Conservation (phyloP, 495 filamentous ascomycete species). For the Penicillium tannophilum region DNA sequence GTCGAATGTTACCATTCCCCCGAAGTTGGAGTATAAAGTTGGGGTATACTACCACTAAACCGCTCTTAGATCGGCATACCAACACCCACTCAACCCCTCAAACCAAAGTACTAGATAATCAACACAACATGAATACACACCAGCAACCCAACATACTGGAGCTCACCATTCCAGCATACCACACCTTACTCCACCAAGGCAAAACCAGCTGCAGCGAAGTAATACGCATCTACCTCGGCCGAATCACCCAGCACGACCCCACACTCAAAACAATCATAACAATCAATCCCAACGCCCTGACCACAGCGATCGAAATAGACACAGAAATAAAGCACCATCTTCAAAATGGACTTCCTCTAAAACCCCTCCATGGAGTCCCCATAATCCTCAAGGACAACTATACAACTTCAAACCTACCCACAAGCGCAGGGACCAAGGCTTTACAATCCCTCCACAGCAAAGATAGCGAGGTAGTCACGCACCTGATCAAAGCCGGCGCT, state of each 20-base stretch:
- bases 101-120: too few species aligned
- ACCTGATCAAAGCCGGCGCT: slow-evolving; percentile 55
- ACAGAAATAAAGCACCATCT: slow-evolving; percentile 30
- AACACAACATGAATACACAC: not conserved
- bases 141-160: slow-evolving; percentile 41
- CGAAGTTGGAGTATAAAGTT: not conserved
- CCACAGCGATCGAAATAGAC: slow-evolving; percentile 52
- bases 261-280: slow-evolving; percentile 58
- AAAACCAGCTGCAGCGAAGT: slow-evolving; percentile 53
- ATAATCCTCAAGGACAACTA: slow-evolving; percentile 67
- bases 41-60: not conserved
- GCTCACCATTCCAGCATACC: slow-evolving; percentile 57
- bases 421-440: slow-evolving; percentile 55
- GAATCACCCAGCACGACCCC: slow-evolving; percentile 58
- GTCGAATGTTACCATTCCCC: too few species aligned
- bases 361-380: slow-evolving; percentile 52
- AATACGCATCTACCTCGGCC: slow-evolving; percentile 55
- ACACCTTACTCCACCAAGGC: slow-evolving; percentile 51
- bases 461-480: slow-evolving; percentile 52
- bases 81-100: not conserved
- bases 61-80: not conserved
- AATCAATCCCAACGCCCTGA: slow-evolving; percentile 53
- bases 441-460: slow-evolving; percentile 43
- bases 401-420: slow-evolving; percentile 53
- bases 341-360: slow-evolving; percentile 10